Evolutionary conservation across 139 green algal species (phyloP), one percentile per base, ranked within the genome.

Genomic region (Zygnema cylindricum): DNA sequence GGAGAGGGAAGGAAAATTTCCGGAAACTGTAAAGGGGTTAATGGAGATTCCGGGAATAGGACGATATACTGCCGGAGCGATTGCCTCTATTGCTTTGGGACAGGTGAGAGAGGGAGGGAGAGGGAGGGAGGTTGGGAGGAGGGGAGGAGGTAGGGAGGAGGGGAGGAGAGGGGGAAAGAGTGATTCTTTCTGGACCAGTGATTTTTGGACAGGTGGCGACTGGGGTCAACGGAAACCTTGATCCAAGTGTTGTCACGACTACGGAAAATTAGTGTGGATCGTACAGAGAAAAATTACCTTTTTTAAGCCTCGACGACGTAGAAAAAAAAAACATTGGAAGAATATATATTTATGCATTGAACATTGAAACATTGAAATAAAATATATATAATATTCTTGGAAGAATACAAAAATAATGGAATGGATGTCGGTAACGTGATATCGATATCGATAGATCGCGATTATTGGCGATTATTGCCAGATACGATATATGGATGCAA

Each of bases 221-320:
- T 16, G 95, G 94, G 43, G 96, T 99, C 43, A 97, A 99, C 85
- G 97, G 96, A 54, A 99, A 99, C n/a, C 90, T 97, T 99, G 1
- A 90, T 98, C 1, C 92, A 96, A 33, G 96, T 98, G 23, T 42
- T 98, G 42, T 93, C 95, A 35, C 89, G 95, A 30, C 84, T 97
- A 86, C 86, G 92, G 1, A 81, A 42, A 22, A 43, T 54, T 38
- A 92, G 49, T 1, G 25, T 25, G 21, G n/a, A 91, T 23, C 84
- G n/a, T n/a, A n/a, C n/a, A n/a, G n/a, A n/a, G n/a, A n/a, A n/a
- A n/a, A n/a, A n/a, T n/a, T n/a, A n/a, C n/a, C n/a, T n/a, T n/a
- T n/a, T n/a, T n/a, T n/a, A n/a, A n/a, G n/a, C n/a, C n/a, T n/a
- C n/a, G n/a, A n/a, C n/a, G n/a, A n/a, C n/a, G n/a, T n/a, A n/a